Base-by-base conservation (phyloP, 805 yeast genomes). In the Ogataea nonfermentans region DNA sequence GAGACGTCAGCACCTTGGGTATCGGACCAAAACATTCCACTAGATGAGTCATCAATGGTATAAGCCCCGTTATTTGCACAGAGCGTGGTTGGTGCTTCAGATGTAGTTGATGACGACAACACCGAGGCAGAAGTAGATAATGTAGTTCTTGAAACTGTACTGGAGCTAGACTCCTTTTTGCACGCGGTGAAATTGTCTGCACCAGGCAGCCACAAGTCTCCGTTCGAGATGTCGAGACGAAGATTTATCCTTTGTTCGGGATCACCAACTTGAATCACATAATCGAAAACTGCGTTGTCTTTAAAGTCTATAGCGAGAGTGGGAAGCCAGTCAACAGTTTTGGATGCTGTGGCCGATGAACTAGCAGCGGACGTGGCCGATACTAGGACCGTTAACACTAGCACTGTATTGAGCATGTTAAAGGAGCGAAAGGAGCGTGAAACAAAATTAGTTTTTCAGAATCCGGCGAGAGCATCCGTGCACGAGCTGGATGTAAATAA, bases 171-270 rank as follows among this genome's bases (percentile, higher is more conserved):
- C n/a, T 24, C 13, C 1, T 30, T 24, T 2, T 35, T 3, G 52
- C 68, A 62, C 2, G 29, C 20, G 5, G 51, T 29, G 32, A 54
- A 62, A 3, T 41, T 45, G 14, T 39, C 37, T 5, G 44, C 34
- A 14, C 52, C 61, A 24, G 61, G 63, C 2, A 61, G 46, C 66
- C 66, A 64, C 1, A 58, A 19, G 13, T 46, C 46, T 6, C 54
- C 61, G 24, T 56, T 54, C n/a, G 44, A 36, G 2, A 62, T 37
- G 40, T 64, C 68, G 9, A 64, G 27, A 17, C 68, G 45, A 9
- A 63, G 32, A 6, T 24, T 40, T 20, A 58, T 9, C 2, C 47
- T 31, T 43, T 60, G 61, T 6, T 41, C 36, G 1, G 59, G 55
- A 3, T 31, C 29, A 2, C 67, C 67, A 1, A 63, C 43, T 7